Conservation (phyloP, 1,284 basidiomycete genomes). For the Rhodotorula sp. region DNA sequence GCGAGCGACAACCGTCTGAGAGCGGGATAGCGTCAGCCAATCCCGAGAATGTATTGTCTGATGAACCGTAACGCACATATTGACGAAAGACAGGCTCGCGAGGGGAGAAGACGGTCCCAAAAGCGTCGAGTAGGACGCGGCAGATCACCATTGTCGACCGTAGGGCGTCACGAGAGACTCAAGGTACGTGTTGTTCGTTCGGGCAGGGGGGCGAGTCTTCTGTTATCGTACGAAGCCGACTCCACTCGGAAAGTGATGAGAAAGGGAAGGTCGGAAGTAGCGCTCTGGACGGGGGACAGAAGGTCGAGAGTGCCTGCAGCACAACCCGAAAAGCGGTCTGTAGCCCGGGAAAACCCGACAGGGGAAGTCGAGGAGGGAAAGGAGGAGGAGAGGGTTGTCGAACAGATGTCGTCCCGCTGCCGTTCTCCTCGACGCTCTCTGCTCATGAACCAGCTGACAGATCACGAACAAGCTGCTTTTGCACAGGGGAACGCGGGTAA, state of each 20-base stretch:
- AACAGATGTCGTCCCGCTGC: too few species aligned
- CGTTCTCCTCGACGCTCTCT: too few species aligned
- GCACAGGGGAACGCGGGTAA: not conserved
- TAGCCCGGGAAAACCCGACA: not conserved
- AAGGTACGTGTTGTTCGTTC: too few species aligned
- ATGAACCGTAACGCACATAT: constrained; percentile 28
- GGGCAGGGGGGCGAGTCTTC: not conserved
- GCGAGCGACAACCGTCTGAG: constrained; percentile 15
- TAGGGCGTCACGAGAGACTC: too few species aligned
- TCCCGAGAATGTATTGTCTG: too few species aligned
- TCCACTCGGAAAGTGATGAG: too few species aligned
- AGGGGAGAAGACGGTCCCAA: constrained; percentile 42
- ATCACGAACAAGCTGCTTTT: not conserved
- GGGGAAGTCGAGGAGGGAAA: not conserved
- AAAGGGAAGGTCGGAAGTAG: too few species aligned
- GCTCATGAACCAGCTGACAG: too few species aligned
- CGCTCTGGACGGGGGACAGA: too few species aligned
- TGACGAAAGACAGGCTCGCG: constrained; percentile 34
- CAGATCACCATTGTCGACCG: constrained; percentile 15
- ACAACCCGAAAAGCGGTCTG: not conserved
- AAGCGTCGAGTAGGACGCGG: constrained; percentile 34
- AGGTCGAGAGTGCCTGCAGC: too few species aligned
- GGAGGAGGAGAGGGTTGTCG: not conserved
- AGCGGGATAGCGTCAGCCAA: too few species aligned
- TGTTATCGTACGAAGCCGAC: not conserved